Percentiles rank a stretch among this genome's conserved stretches.
phyloP scores from a whole-genome alignment of 176 grass and related monocot species.

The Musa beccarii region DNA sequence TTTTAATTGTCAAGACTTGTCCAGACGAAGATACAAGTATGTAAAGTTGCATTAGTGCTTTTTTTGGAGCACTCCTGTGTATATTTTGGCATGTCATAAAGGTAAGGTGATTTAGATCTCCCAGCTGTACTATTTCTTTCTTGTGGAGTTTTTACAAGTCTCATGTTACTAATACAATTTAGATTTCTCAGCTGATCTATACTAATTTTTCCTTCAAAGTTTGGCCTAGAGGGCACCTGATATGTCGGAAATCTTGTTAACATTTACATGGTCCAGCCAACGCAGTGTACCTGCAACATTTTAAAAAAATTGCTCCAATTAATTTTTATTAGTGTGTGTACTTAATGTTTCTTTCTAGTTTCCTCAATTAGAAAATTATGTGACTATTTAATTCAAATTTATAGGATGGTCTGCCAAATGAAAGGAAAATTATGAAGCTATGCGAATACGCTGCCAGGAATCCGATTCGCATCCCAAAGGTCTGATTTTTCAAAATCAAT shows the following conservation, averaged over 20 bases:
- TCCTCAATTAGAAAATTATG: background rate
- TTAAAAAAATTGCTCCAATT: background rate
- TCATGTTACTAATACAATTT: background rate
- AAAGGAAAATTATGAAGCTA: conserved; percentile 92
- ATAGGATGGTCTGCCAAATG: conserved; percentile 71
- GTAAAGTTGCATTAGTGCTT: background rate
- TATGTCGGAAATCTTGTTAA: no score
- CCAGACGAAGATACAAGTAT: background rate
- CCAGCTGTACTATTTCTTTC: background rate
- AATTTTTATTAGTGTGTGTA: no score
- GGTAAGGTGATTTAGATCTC: background rate
- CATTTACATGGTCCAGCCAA: background rate
- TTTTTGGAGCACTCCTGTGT: background rate
- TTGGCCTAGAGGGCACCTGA: background rate
- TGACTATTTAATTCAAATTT: conserved; percentile 10
- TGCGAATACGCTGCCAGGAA: conserved; percentile 99
- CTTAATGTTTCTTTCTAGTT: background rate
- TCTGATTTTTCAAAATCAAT: conserved; percentile 12
- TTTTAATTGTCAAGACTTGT: background rate
- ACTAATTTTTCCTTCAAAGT: background rate
- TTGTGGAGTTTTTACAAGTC: background rate
- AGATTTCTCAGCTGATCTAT: background rate
- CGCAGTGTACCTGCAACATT: background rate
- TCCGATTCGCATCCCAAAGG: conserved; percentile 87
- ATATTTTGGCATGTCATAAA: background rate